Evolutionary conservation across 441 rosid genomes (phyloP), one percentile per base, ranked within the genome.

Genomic region (Francoa sonchifolia): DNA sequence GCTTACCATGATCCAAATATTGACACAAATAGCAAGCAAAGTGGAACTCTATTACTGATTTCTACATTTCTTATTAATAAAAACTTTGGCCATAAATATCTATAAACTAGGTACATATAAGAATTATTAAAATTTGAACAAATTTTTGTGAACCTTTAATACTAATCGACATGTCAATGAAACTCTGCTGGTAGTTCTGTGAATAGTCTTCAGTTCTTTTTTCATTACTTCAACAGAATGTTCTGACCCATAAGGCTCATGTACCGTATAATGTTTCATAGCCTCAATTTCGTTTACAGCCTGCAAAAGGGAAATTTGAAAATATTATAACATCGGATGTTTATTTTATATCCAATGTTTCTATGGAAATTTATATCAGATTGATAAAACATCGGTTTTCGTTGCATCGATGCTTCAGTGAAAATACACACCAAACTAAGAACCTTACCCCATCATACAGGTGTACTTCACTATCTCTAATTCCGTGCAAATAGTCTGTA

Each of bases 401-500:
- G 22, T 42, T 11, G 35, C 27, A 25, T 40, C 28, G n/a, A n/a
- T n/a, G n/a, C n/a, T n/a, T n/a, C n/a, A n/a, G 9, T 3, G n/a
- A 39, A 15, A 4, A 19, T 9, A 11, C 29, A 19, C 25, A 20
- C 8, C 27, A 19, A 8, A 21, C 8, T 11, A 19, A 12, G n/a
- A 23, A 28, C 25, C 59, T 55, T 57, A 88, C 97, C 77, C 57
- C 54, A 3, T 52, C 54, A 28, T 54, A 73, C 50, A 33, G 62
- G 10, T 83, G 93, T 16, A 57, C 54, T 2, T 65, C 59, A 19
- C 54, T 52, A 46, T 78, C 87, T 19, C 65, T 70, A 51, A 88
- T 88, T 6, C 95, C 95, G 14, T 88, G 95, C 54, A 83, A 61
- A 57, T 69, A 88, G 37, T 76, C 97, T 83, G 77, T 20, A 61